Percentiles rank a stretch among this genome's conserved stretches.
Evolutionary conservation across 768 basidiomycete genomes (phyloP).

Genomic region (Panus rudis): DNA sequence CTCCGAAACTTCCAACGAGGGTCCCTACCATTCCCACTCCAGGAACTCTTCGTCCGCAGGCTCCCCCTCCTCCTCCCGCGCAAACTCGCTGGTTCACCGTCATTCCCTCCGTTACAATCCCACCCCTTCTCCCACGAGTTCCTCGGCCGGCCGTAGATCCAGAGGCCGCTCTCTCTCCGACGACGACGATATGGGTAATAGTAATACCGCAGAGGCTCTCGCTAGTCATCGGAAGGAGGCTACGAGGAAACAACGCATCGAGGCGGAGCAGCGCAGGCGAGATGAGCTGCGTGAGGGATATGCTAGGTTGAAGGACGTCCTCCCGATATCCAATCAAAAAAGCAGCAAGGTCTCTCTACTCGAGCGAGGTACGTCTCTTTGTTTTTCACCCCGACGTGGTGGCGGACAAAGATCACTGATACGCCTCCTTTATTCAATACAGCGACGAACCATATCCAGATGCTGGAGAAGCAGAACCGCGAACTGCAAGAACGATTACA

Average conservation of each 20-base stretch:
- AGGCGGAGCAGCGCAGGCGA: constrained; percentile 84
- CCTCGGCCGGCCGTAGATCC: constrained; percentile 60
- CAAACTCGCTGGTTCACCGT: constrained; percentile 70
- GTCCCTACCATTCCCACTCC: constrained; percentile 61
- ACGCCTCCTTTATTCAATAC: constrained; percentile 4
- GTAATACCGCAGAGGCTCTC: constrained; percentile 59
- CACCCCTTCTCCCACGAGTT: constrained; percentile 72
- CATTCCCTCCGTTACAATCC: constrained; percentile 67
- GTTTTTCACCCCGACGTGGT: constrained; percentile 8
- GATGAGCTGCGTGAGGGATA: constrained; percentile 90
- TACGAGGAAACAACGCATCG: constrained; percentile 75
- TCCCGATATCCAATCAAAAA: constrained; percentile 85
- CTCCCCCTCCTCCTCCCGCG: constrained; percentile 73
- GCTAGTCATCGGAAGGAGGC: constrained; percentile 79
- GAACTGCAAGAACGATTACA: constrained; percentile 64
- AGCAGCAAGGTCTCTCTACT: constrained; percentile 85
- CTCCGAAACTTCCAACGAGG: constrained; percentile 84
- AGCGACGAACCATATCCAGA: constrained; percentile 78
- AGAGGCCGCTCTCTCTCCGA: constrained; percentile 63
- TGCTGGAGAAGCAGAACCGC: constrained; percentile 65
- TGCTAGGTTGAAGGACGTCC: constrained; percentile 78
- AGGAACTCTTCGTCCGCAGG: constrained; percentile 68
- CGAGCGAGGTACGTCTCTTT: constrained; percentile 61
- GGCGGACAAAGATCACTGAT: too few relatives aligned
- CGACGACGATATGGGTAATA: constrained; percentile 62